Evolutionary conservation across 345 rosid genomes (phyloP), one percentile per base, ranked within the genome.

Genomic region (Mangifera indica): DNA sequence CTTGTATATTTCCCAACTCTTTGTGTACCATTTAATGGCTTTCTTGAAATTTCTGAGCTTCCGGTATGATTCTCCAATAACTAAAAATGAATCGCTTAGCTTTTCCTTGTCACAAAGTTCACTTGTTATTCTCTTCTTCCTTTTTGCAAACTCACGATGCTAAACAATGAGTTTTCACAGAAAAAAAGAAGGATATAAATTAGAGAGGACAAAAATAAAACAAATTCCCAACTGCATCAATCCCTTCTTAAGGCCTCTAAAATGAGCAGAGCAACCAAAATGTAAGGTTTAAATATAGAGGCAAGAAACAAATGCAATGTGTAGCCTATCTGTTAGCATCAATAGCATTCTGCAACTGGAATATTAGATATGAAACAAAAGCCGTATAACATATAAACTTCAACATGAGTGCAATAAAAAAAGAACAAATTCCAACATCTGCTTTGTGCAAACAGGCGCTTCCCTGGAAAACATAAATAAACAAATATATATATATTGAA

Each of bases 91-190:
- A 81, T 95, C 98, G 75, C 89, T 70, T 60, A 84, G 78, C 81
- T 89, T 92, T 81, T 87, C 97, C 84, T 88, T 92, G 86, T 95
- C 98, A 45, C 86, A 81, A 40, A 95, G 93, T 76, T 88, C 83
- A 67, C 40, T 79, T 66, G 97, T 80, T 57, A 92, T 75, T 75
- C 79, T 82, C 88, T 91, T 92, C 86, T 91, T 95, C 79, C 79
- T 80, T 78, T 95, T 89, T 44, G 96, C 88, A 82, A 76, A 92
- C 73, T 84, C 89, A 72, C 77, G 86, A 83, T 92, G 97, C 99
- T 95, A 73, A 51, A 79, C 76, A 77, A 70, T 66, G 60, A 65
- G 62, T 66, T 51, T 20, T 66, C 37, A 76, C 54, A 77, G 66
- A 78, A 63, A 60, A 78, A 46, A 34, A 60, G 26, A 59, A 75